These are phyloP conservation scores for Salix udensis DNA, from an alignment of 345 rosid species.

Conservation along the genomic window DNA sequence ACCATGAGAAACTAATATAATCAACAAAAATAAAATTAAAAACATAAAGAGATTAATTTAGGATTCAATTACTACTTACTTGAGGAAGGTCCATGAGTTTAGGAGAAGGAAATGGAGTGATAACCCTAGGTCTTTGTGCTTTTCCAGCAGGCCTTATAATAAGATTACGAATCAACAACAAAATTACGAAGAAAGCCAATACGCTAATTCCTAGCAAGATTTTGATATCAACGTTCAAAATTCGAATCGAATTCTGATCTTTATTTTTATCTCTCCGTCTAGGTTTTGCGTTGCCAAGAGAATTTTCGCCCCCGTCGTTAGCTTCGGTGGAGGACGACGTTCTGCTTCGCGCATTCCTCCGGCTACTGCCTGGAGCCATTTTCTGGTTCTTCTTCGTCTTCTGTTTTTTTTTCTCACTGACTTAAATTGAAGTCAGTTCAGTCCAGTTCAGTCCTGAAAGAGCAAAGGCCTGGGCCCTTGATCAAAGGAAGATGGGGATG, in stretches of 20 bases:
- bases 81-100: slow-evolving; percentile 71
- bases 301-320: slow-evolving; percentile 27
- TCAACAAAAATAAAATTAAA: neutral
- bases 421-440: too few species aligned
- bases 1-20: neutral
- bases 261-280: slow-evolving; percentile 25
- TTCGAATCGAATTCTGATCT: slow-evolving; percentile 27
- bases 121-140: slow-evolving; percentile 49
- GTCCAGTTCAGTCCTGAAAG: too few species aligned
- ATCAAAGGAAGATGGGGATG: too few species aligned
- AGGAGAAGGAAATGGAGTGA: slow-evolving; percentile 81
- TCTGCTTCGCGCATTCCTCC: slow-evolving; percentile 57
- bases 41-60: too few species aligned
- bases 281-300: slow-evolving; percentile 23
- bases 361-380: slow-evolving; percentile 57
- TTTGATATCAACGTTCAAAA: slow-evolving; percentile 37
- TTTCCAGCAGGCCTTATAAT: slow-evolving; percentile 35
- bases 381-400: slow-evolving; percentile 1
- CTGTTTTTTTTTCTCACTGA: neutral
- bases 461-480: too few species aligned
- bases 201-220: slow-evolving; percentile 35
- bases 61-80: slow-evolving; percentile 17
- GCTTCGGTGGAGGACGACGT: slow-evolving; percentile 37
- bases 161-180: slow-evolving; percentile 29
- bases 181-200: slow-evolving; percentile 27